A percentile compares a stretch with the other conserved stretches of the same genome.
Evolutionary conservation across 805 yeast genomes (phyloP).

Genomic region (Suhomyces emberorum): DNA sequence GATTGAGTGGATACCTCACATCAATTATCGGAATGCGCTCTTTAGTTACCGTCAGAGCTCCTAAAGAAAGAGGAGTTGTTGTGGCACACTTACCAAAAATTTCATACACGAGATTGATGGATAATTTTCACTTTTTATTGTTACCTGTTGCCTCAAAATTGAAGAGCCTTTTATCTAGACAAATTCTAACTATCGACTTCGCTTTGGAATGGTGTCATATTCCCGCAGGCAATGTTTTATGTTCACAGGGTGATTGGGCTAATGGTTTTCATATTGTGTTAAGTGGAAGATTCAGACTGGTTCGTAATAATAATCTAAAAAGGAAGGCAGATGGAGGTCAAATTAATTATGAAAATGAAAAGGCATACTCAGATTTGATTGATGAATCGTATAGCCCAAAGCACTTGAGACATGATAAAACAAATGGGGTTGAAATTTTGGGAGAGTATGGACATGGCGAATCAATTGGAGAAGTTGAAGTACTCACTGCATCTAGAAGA

Average conservation of each 20-base stretch:
- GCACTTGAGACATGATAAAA: slow-evolving; percentile 1
- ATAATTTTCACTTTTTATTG: slow-evolving; percentile 71
- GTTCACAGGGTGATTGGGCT: slow-evolving; percentile 80
- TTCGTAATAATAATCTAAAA: slow-evolving; percentile 21
- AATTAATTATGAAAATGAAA: slow-evolving; percentile 7
- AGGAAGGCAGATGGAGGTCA: slow-evolving; percentile 4
- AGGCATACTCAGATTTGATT: slow-evolving; percentile 14
- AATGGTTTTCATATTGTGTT: slow-evolving; percentile 87
- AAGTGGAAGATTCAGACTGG: slow-evolving; percentile 81
- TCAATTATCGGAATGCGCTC: slow-evolving; percentile 77
- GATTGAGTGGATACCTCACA: slow-evolving; percentile 84
- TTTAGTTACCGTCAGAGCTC: slow-evolving; percentile 65
- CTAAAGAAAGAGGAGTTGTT: slow-evolving; percentile 54
- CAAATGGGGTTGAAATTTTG: slow-evolving; percentile 32
- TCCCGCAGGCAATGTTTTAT: slow-evolving; percentile 79
- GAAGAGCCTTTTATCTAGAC: slow-evolving; percentile 61
- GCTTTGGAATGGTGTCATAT: slow-evolving; percentile 94
- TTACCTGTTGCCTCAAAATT: slow-evolving; percentile 74
- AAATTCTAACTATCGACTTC: slow-evolving; percentile 74
- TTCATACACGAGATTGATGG: slow-evolving; percentile 63
- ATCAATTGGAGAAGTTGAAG: slow-evolving; percentile 93
- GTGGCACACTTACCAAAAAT: slow-evolving; percentile 65
- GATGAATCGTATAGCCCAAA: slow-evolving; percentile 16
- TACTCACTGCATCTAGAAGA: slow-evolving; percentile 73
- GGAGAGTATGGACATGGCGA: slow-evolving; percentile 94